phyloP scores from a whole-genome alignment of 495 filamentous ascomycete genomes.

The Annulohypoxylon maeteangense region DNA sequence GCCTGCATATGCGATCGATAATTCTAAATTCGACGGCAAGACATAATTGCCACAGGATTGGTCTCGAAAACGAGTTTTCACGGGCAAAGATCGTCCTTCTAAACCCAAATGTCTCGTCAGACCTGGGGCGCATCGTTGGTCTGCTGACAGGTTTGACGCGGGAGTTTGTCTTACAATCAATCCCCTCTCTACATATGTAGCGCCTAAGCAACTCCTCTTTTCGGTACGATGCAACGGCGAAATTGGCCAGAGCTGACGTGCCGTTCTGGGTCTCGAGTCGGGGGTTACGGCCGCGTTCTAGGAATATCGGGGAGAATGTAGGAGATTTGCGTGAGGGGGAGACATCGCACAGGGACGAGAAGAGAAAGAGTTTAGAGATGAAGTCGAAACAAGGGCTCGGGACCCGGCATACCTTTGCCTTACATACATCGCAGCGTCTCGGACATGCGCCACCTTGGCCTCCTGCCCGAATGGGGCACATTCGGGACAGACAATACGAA shows the following conservation, averaged over 20 bases:
- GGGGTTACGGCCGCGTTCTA: background rate
- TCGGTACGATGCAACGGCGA: background rate
- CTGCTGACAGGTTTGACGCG: constrained; percentile 11
- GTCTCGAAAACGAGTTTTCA: background rate
- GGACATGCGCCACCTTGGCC: constrained; percentile 14
- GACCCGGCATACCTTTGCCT: background rate
- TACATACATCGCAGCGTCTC: background rate
- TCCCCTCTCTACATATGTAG: background rate
- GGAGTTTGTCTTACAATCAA: constrained; percentile 16
- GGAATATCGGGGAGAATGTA: too few relatives aligned
- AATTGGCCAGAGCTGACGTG: too few relatives aligned
- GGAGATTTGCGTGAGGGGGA: too few relatives aligned
- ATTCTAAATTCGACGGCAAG: background rate
- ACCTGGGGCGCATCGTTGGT: background rate
- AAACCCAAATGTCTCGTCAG: constrained; percentile 7
- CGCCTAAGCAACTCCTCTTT: background rate
- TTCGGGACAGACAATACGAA: constrained; percentile 17
- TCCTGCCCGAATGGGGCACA: background rate
- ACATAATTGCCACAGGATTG: background rate
- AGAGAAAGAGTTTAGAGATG: constrained; percentile 1
- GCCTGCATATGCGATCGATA: background rate
- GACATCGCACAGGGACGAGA: background rate
- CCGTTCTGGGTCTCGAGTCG: background rate
- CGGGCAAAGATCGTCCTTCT: background rate
- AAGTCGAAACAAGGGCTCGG: constrained; percentile 37